phyloP scores from a whole-genome alignment of 106 monocot genomes.

The Allium sativum region DNA sequence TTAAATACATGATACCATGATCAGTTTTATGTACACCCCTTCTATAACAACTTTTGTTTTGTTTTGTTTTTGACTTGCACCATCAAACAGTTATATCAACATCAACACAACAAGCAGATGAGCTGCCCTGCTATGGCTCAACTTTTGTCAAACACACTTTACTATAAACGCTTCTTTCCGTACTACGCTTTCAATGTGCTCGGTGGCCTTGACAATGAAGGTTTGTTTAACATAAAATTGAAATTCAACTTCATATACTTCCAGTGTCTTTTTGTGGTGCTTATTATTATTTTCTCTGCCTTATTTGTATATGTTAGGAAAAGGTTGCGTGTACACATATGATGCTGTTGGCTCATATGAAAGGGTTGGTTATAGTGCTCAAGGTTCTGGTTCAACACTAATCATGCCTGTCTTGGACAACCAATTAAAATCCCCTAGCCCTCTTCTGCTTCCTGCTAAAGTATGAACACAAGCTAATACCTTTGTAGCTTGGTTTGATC shows the following conservation, averaged over 20 bases:
- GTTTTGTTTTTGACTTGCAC: conserved; percentile 2
- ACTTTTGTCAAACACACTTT: conserved; percentile 93
- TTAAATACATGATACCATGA: too few species aligned
- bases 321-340: conserved; percentile 90
- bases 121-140: conserved; percentile 97
- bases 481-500: background rate
- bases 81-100: conserved; percentile 73
- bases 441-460: conserved; percentile 83
- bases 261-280: too few species aligned
- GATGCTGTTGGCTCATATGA: conserved; percentile 95
- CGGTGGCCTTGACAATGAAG: conserved; percentile 94
- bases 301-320: conserved; percentile 30
- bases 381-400: conserved; percentile 62
- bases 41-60: too few species aligned
- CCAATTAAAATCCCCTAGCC: conserved; percentile 92
- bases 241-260: background rate
- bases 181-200: conserved; percentile 96
- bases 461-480: conserved; percentile 7
- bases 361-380: conserved; percentile 77
- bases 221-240: conserved; percentile 11
- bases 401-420: conserved; percentile 97
- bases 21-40: too few species aligned
- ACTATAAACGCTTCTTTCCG: conserved; percentile 98
- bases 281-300: background rate
- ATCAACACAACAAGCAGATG: conserved; percentile 98